Base-by-base conservation (phyloP, 352 stramenopile genomes). In the Achlya hypogyna region DNA sequence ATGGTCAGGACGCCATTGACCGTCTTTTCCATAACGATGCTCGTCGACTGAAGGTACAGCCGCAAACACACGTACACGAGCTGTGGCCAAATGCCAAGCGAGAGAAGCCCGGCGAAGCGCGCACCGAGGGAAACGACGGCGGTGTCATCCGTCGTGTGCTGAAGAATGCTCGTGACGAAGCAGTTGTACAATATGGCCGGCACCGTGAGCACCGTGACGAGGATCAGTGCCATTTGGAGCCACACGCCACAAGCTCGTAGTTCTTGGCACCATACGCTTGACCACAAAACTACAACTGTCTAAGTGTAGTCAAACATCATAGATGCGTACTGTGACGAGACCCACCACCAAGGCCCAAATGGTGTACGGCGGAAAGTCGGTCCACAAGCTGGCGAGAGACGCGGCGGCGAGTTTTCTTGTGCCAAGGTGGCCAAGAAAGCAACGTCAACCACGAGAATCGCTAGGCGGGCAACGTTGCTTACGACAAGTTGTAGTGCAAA, bases 251-350 rank as follows among this genome's bases (percentile, higher is more conserved):
- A 45, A 93, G 77, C 29, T 77, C 72, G 43, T 76, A 87, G 72
- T 93, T 93, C 71, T 86, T 82, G n/a, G 84, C 84, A 28, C 84
- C 84, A 63, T 84, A 93, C 14, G 84, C 82, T 51, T 93, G 81
- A 12, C 84, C 81, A 47, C 82, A 89, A 29, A 93, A 74, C 63
- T 80, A 43, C 20, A 49, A 16, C 28, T 22, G 27, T 0, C 6
- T 10, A 8, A 2, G 5, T 3, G 23, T 40, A n/a, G 27, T 32
- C 25, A 58, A 20, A 14, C 10, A 29, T 58, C 18, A 31, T 12
- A 23, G 27, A 59, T 53, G n/a, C 60, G 28, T 70, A 70, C 63
- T 40, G 83, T 89, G 40, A 89, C 84, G 43, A 91, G 74, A 9
- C 81, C 79, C 25, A 82, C 84, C 0, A 77, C 79, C 22, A 80